Evolutionary conservation across 169 alveolate species (phyloP).

Genomic region (Eimeria necatrix): DNA sequence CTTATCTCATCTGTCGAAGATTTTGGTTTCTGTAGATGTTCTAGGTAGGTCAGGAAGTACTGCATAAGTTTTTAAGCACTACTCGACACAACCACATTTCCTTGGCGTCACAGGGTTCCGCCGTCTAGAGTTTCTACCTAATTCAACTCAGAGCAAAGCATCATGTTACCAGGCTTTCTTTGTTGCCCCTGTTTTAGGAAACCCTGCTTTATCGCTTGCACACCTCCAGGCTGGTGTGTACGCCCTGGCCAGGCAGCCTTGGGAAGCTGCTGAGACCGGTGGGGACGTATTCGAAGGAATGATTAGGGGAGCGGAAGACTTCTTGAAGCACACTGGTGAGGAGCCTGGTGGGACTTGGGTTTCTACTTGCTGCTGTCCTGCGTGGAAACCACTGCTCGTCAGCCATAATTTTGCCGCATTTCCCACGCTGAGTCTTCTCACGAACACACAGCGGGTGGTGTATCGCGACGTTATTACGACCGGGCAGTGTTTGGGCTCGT

Average conservation of each 20-base stretch:
- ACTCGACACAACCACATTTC: not conserved
- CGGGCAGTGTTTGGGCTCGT: no score
- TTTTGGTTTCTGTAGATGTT: slow-evolving; percentile 78
- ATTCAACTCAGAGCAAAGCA: no score
- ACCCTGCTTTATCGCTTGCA: slow-evolving; percentile 81
- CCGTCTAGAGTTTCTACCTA: no score
- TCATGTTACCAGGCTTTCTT: not conserved
- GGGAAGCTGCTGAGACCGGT: slow-evolving; percentile 80
- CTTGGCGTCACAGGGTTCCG: no score
- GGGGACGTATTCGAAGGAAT: slow-evolving; percentile 85
- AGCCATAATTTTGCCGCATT: no score
- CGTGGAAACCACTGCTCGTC: not conserved
- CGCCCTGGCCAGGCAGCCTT: slow-evolving; percentile 81
- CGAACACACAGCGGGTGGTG: no score
- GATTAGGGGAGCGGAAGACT: slow-evolving; percentile 84
- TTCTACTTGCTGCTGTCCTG: not conserved
- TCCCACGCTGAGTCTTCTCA: no score
- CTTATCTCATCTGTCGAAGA: slow-evolving; percentile 66
- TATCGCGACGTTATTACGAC: no score
- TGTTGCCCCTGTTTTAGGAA: slow-evolving; percentile 69
- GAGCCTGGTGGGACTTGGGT: not conserved
- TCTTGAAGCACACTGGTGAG: slow-evolving; percentile 85
- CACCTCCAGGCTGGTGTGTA: slow-evolving; percentile 81
- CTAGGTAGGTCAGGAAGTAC: slow-evolving; percentile 72
- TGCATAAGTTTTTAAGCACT: not conserved